Evolutionary conservation across 169 alveolate genomes (phyloP), one percentile per base, ranked within the genome.

Genomic region (Eimeria nieschulzi): DNA sequence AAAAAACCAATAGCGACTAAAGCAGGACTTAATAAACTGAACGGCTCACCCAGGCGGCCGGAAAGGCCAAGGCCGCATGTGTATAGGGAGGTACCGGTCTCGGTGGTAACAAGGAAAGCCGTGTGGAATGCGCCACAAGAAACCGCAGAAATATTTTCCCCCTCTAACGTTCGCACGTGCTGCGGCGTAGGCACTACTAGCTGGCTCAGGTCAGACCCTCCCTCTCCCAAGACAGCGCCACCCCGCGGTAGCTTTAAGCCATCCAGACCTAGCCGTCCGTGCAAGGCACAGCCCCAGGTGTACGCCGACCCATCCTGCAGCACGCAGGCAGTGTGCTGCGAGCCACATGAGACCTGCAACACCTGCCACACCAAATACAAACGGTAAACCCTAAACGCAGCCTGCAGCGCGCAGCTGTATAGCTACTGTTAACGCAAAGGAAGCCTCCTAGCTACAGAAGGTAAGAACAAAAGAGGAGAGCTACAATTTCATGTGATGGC

Each of bases 221-320:
- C 68, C 68, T 59, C 68, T 19, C 68, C 68, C 68, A 23, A 13
- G 39, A 23, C 21, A 68, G 78, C 33, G 12, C 39, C 78, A 23
- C 23, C 78, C 21, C 33, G 78, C 17, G 85, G 85, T 9, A 76
- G 39, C 46, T 54, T 15, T 15, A 76, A 56, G 23, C 71, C 85
- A 21, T 54, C 64, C 61, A 94, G 95, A 9, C 98, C 98, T 56
- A 97, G 94, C 91, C 97, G 93, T 2, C 98, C 98, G 90, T 96
- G 94, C 51, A 94, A 90, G 0, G 96, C 97, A 53, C 96, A 92
- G 63, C 98, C 98, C 98, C 98, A 97, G 59, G 97, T 95, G 87
- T 88, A 96, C 55, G 95, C 95, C 75, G 91, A 91, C 12, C 97
- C 97, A 76, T 91, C 95, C 13, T 56, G 66, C 13, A 95, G 92